Percentiles rank a stretch among this genome's conserved stretches.
Conservation (phyloP, 768 basidiomycete genomes). For the Pulveroboletus sp. region DNA sequence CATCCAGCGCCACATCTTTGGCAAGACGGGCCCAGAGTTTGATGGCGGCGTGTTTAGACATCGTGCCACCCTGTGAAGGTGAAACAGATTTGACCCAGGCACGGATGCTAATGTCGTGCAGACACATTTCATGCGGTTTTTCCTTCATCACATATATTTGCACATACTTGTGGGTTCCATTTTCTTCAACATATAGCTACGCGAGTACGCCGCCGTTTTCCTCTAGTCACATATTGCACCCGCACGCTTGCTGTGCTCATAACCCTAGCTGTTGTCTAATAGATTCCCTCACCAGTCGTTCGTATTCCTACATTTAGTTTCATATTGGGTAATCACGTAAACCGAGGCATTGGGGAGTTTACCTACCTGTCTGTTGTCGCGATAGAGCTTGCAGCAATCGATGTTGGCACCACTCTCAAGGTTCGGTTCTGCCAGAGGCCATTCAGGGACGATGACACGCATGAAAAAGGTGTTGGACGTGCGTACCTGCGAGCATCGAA, state of each 20-base stretch:
- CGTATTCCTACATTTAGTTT: conserved; percentile 61
- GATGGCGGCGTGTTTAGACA: conserved; percentile 46
- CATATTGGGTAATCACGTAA: conserved; percentile 1
- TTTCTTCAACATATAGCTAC: conserved; percentile 3
- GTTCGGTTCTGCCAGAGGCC: conserved; percentile 70
- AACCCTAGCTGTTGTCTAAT: conserved; percentile 84
- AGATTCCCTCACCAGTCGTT: conserved; percentile 75
- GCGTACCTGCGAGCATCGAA: conserved; percentile 90
- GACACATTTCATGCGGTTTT: not conserved
- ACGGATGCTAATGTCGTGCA: not conserved
- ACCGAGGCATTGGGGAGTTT: not conserved
- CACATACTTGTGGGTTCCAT: not conserved
- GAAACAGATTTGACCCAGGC: not conserved
- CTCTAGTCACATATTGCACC: conserved; percentile 16
- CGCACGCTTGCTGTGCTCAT: conserved; percentile 27
- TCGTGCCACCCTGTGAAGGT: conserved; percentile 9
- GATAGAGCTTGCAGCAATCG: conserved; percentile 93
- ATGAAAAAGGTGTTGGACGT: not conserved
- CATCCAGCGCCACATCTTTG: conserved; percentile 81
- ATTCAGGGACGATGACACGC: not conserved
- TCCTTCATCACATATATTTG: not conserved
- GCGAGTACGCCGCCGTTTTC: not conserved
- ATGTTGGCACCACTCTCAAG: conserved; percentile 97
- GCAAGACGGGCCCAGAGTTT: conserved; percentile 40
- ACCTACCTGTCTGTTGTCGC: conserved; percentile 69